These are phyloP conservation scores for Rhodosporidiobolus sp. DNA, from an alignment of 768 basidiomycete genomes.

Conservation along the genomic window DNA sequence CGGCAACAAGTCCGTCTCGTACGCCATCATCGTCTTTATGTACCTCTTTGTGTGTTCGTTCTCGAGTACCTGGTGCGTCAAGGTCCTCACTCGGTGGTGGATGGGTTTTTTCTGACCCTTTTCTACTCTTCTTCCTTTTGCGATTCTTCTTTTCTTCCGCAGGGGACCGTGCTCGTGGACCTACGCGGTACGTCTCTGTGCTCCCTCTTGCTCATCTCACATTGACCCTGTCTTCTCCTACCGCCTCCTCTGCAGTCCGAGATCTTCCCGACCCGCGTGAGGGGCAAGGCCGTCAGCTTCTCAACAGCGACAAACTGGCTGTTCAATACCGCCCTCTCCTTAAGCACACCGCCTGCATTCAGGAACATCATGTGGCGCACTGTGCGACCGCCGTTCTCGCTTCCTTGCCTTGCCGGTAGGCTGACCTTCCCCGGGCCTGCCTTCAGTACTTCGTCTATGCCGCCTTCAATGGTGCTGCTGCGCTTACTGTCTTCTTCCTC, in stretches of 20 bases:
- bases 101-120: no score
- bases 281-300: conserved; percentile 61
- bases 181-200: no score
- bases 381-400: neutral
- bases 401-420: neutral
- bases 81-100: no score
- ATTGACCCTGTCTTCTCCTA: conserved; percentile 41
- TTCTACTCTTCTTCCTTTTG: no score
- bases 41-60: conserved; percentile 67
- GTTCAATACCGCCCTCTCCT: neutral
- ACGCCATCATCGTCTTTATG: conserved; percentile 67
- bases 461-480: neutral
- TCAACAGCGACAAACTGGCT: conserved; percentile 44
- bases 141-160: no score
- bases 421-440: neutral
- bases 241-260: conserved; percentile 45
- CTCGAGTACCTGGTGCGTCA: conserved; percentile 63
- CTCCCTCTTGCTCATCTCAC: neutral
- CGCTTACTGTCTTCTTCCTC: conserved; percentile 65
- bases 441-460: neutral
- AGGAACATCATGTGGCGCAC: conserved; percentile 54
- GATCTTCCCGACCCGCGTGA: conserved; percentile 51
- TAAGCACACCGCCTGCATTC: conserved; percentile 64
- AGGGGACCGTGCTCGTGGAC: conserved; percentile 56
- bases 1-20: conserved; percentile 59